Base-by-base conservation (phyloP, 2,329 filamentous ascomycete genomes). In the Clonostachys rosea region DNA sequence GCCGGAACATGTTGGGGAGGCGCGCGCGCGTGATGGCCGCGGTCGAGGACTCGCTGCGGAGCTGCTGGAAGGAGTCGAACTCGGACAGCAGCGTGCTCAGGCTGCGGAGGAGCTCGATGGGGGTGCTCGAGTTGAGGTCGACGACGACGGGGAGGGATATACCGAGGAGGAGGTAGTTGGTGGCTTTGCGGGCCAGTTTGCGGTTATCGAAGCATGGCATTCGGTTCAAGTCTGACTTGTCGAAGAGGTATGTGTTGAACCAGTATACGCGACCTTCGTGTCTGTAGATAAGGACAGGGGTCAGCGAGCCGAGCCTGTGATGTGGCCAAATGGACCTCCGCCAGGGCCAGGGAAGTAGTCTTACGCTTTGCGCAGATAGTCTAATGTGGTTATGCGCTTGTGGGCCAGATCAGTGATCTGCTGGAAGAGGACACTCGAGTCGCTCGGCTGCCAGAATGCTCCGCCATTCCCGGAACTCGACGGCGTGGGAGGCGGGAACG, bases 161-260 rank as follows among this genome's bases (percentile, higher is more conserved):
- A 50, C 94, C 94, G 4, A 99, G 85, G 34, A 97, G 80, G 48
- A 99, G 83, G 65, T 92, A 95, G 65, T 96, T 96, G 45, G 91
- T 95, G 35, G 94, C 92, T 56, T 94, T 89, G 49, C 91, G 87
- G 51, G 89, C 86, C 43, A 96, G 82, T 62, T 92, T 94, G 53
- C 87, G 84, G 5, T 83, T 73, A 49, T 95, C 88, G 62, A 95
- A 92, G 62, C 90, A 95, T 42, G 92, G 85, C 73, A 96, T 86
- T 60, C 86, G 84, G 45, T 79, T 73, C 34, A 97, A 77, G 65
- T 96, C 90, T 33, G 81, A 67, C 59, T 89, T 87, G 54, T 91
- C 89, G 68, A 96, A 96, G 60, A 95, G 87, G 50, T 96, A 82
- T 0, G 94, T 96, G 69, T 96, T 96, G 75, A 97, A 96, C 91